Base-by-base conservation (phyloP, 805 yeast species). In the Myxozyma nipponensis region DNA sequence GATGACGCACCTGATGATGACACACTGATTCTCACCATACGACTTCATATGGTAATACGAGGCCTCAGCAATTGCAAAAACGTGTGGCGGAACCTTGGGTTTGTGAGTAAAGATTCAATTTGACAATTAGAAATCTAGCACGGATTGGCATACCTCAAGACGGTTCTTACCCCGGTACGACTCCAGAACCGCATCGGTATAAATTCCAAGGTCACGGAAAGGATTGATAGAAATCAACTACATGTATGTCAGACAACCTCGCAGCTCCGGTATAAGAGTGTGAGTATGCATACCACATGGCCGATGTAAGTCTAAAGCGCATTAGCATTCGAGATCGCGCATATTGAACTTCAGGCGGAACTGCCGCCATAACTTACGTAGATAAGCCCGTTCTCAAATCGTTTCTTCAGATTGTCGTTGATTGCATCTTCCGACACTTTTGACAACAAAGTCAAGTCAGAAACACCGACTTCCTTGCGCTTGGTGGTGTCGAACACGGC, bases 401-500 rank as follows among this genome's bases (percentile, higher is more conserved):
- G 75, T 66, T 88, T 87, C 64, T 87, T 80, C 59, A 93, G 73
- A 68, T 93, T 93, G 18, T 90, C 95, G 65, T 89, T 88, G 72
- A 93, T 93, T 38, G 95, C 77, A 51, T 88, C 95, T 66, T 93
- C 97, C 40, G 93, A 77, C 63, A 93, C 91, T 54, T 84, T 85
- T 24, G 95, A 83, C 54, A 93, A 75, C 46, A 93, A 72, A 0
- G 99, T 93, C 63, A 93, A 74, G 69, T 93, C 99, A 39, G 95
- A 84, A 6, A 93, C 97, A 46, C 99, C 99, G n/a, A 93, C 98
- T 69, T 93, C 98, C 67, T 89, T 87, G 76, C 87, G 87, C 72
- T 89, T 89, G 47, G 81, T 72, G 30, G 84, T 69, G 61, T 93
- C 98, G 66, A 89, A 93, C 13, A 97, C 97, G 21, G 63, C 63